Base-by-base conservation (phyloP, 2,329 filamentous ascomycete species). In the Aspergillus alliaceus region DNA sequence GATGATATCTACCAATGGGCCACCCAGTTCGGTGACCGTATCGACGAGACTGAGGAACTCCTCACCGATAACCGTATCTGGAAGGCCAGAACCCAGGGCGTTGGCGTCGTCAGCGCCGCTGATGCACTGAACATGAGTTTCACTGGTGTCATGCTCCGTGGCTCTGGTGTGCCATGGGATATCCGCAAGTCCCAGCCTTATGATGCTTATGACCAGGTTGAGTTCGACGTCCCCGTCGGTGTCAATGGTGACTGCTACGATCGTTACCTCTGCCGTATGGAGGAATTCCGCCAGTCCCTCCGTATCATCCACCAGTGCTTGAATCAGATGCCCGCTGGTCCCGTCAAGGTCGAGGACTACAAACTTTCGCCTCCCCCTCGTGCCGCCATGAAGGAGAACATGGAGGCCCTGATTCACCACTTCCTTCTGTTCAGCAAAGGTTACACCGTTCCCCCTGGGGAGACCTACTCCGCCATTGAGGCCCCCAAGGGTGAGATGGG, bases 401-500 rank as follows among this genome's bases (percentile, higher is more conserved):
- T 99, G 96, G 95, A 99, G 81, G 93, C 95, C 37, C 86, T 99
- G 42, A 99, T 99, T 74, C 95, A 99, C 81, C 95, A 99, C 83
- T 99, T 99, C 85, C 81, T 99, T 65, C 87, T 99, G 53, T 99
- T 93, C 83, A 98, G 93, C 77, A 99, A 99, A 85, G 95, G 95
- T 58, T 99, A 99, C 79, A 86, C 91, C 44, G 95, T 99, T 4
- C 95, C 95, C 42, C 95, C 96, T 7, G 96, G 95, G 62, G 95
- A 99, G 83, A 99, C 95, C 6, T 99, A 99, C 83, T 93, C 89
- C 47, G 93, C 90, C 61, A 99, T 99, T 64, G 95, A 99, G 83
- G 95, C 96, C n/a, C 95, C 95, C 59, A 99, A 99, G 88, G 95
- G 95, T 69, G 95, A 99, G 82, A 99, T 99, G 95, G 95, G 90